phyloP scores from a whole-genome alignment of 1,139 yeast genomes.

The Suhomyces taliae region DNA sequence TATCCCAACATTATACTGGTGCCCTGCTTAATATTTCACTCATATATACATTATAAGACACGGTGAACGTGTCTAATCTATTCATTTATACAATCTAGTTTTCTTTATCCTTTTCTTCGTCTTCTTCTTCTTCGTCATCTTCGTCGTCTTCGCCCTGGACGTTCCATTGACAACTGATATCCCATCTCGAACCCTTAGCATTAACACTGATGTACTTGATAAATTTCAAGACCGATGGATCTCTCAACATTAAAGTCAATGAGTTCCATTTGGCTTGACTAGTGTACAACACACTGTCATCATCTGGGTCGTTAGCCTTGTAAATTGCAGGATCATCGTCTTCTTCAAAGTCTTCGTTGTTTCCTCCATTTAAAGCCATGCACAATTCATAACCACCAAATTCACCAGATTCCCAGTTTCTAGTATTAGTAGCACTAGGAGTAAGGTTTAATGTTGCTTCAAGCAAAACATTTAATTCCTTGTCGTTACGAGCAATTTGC shows the following conservation, averaged over 20 bases:
- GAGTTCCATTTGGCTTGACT: slow-evolving; percentile 85
- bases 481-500: slow-evolving; percentile 36
- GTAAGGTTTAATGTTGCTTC: slow-evolving; percentile 78
- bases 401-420: slow-evolving; percentile 85
- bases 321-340: slow-evolving; percentile 58
- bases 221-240: slow-evolving; percentile 81
- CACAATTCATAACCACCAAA: slow-evolving; percentile 93
- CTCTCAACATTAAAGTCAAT: slow-evolving; percentile 75
- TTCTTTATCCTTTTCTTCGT: slow-evolving; percentile 1
- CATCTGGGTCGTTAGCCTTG: slow-evolving; percentile 55
- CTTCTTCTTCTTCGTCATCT: slow-evolving; percentile 19
- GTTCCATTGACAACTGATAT: slow-evolving; percentile 77
- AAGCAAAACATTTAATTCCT: slow-evolving; percentile 51
- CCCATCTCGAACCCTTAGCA: slow-evolving; percentile 95
- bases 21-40: too few species aligned
- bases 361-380: slow-evolving; percentile 64
- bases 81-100: neutral
- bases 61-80: too few species aligned
- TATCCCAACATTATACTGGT: too few species aligned
- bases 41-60: too few species aligned
- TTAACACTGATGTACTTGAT: slow-evolving; percentile 86
- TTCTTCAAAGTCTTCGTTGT: slow-evolving; percentile 42
- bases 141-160: slow-evolving; percentile 41
- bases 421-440: slow-evolving; percentile 54
- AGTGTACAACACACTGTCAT: slow-evolving; percentile 79